Evolutionary conservation across 2,329 filamentous ascomycete species (phyloP).

Genomic region (Colletotrichum magnum): DNA sequence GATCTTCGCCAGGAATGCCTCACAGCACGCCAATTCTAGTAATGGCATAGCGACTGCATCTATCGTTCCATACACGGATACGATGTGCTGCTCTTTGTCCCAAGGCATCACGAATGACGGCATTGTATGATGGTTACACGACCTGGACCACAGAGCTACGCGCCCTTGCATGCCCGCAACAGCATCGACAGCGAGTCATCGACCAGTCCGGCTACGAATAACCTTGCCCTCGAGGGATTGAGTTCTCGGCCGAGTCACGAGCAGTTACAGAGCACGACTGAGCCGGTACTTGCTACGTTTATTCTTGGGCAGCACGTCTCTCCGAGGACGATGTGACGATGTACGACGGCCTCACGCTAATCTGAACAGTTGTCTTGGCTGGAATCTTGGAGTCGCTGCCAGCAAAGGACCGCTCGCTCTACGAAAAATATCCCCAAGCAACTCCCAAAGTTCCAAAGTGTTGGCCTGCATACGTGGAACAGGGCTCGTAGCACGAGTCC

Average conservation of each 20-base stretch:
- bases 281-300: too few relatives aligned
- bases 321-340: too few relatives aligned
- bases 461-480: too few relatives aligned
- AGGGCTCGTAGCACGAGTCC: not conserved
- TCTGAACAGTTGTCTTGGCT: too few relatives aligned
- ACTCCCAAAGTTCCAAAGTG: not conserved
- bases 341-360: too few relatives aligned
- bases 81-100: not conserved
- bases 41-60: not conserved
- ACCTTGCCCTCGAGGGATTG: not conserved
- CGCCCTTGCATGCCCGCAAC: slow-evolving; percentile 11
- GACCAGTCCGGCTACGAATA: not conserved
- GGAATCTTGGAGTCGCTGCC: too few relatives aligned
- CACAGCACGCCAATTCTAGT: not conserved
- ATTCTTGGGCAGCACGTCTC: too few relatives aligned
- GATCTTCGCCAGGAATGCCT: too few relatives aligned
- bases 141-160: not conserved
- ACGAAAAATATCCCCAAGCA: too few relatives aligned
- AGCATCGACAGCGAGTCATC: not conserved
- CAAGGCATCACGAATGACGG: not conserved
- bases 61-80: not conserved
- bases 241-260: not conserved
- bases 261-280: too few relatives aligned
- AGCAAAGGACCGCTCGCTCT: too few relatives aligned
- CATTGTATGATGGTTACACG: not conserved